These are phyloP conservation scores for Nicotiana obtusifolia DNA, from an alignment of 257 asterid species.

Conservation along the genomic window DNA sequence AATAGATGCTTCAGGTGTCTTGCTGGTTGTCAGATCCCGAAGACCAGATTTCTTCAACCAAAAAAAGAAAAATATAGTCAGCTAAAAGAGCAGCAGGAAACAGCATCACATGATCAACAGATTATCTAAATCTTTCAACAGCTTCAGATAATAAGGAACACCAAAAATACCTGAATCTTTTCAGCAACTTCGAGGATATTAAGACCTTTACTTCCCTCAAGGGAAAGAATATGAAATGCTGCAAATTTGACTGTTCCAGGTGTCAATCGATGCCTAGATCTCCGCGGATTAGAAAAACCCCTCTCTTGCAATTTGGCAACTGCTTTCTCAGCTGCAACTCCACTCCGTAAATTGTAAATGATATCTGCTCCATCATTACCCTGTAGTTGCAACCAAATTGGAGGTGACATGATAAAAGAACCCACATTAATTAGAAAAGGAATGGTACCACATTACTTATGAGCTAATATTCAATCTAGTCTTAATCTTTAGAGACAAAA, in stretches of 20 bases:
- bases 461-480: not conserved
- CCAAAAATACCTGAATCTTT: slow-evolving; percentile 69
- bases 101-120: slow-evolving; percentile 4
- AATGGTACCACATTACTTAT: not conserved
- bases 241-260: slow-evolving; percentile 96
- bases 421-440: not conserved
- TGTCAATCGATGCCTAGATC: slow-evolving; percentile 87
- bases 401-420: not conserved
- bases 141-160: slow-evolving; percentile 2
- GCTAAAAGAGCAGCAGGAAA: not conserved
- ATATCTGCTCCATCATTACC: slow-evolving; percentile 46
- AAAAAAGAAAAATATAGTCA: slow-evolving; percentile 5
- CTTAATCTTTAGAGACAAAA: not conserved
- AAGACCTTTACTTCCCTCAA: slow-evolving; percentile 84
- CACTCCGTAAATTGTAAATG: slow-evolving; percentile 74
- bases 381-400: slow-evolving; percentile 34
- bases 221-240: slow-evolving; percentile 81
- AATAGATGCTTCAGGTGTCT: slow-evolving; percentile 95
- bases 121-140: slow-evolving; percentile 10
- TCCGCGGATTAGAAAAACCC: slow-evolving; percentile 66
- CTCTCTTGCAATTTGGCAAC: slow-evolving; percentile 79
- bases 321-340: slow-evolving; percentile 85
- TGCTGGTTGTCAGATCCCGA: slow-evolving; percentile 88
- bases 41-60: slow-evolving; percentile 75
- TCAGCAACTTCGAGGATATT: slow-evolving; percentile 77